phyloP scores from a whole-genome alignment of 129 eudicot species.

The Tagetes patula region DNA sequence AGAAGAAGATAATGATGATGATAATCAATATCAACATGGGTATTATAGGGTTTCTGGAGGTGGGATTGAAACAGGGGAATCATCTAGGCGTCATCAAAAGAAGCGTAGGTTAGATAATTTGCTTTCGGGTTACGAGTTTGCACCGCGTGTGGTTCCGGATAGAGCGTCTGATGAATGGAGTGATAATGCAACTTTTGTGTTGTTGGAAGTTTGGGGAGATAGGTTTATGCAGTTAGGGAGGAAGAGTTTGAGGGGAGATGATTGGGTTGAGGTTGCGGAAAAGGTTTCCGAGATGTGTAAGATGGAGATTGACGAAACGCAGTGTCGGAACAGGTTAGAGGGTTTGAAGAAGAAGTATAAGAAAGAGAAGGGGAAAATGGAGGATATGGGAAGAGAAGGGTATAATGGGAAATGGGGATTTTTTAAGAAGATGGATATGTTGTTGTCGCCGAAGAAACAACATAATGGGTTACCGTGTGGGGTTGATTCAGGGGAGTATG shows the following conservation, averaged over 20 bases:
- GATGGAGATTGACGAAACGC: constrained; percentile 47
- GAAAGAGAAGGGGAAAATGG: constrained; percentile 66
- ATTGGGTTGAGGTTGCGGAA: constrained; percentile 84
- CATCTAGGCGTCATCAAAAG: constrained; percentile 58
- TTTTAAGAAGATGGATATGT: constrained; percentile 80
- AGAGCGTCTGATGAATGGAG: constrained; percentile 50
- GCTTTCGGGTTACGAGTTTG: constrained; percentile 45
- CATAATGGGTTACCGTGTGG: constrained; percentile 81
- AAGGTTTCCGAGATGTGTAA: constrained; percentile 63
- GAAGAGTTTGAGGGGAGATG: constrained; percentile 75
- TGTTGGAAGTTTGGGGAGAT: constrained; percentile 86
- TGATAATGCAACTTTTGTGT: constrained; percentile 55
- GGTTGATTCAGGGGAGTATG: constrained; percentile 92
- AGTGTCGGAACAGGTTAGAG: constrained; percentile 74
- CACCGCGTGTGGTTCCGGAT: constrained; percentile 37
- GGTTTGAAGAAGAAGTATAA: constrained; percentile 77
- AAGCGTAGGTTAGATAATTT: constrained; percentile 59
- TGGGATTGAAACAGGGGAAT: constrained; percentile 47
- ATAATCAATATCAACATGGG: constrained; percentile 36
- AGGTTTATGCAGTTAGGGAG: constrained; percentile 72
- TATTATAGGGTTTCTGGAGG: constrained; percentile 32
- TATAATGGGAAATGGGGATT: constrained; percentile 53
- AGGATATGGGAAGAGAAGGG: constrained; percentile 54
- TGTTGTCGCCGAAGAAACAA: constrained; percentile 54
- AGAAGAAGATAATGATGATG: constrained; percentile 24